Percentiles rank a stretch among this genome's conserved stretches.
These are phyloP conservation scores for Spinacia oleracea DNA, from an alignment of 179 eudicot genomes.

Conservation along the genomic window DNA sequence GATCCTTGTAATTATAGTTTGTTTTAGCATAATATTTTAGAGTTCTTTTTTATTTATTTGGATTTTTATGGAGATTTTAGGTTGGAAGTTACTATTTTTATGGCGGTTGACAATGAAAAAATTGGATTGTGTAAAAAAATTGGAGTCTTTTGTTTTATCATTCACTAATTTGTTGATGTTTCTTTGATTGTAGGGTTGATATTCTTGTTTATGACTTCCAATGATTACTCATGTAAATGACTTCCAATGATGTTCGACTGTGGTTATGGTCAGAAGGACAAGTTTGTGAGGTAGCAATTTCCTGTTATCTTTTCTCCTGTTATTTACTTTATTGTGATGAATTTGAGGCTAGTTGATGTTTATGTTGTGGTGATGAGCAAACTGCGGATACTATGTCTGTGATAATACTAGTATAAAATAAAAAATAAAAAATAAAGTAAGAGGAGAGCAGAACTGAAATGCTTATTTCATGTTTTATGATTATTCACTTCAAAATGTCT, in stretches of 20 bases:
- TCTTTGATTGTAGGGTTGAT: conserved; percentile 24
- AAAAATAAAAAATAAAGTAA: neutral
- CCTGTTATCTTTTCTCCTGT: neutral
- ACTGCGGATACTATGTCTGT: neutral
- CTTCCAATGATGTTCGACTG: conserved; percentile 64
- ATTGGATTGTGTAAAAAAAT: neutral
- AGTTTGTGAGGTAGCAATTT: conserved; percentile 63
- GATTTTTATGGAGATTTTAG: neutral
- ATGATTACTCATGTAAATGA: conserved; percentile 30
- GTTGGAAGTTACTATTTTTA: neutral
- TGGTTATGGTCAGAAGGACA: conserved; percentile 76
- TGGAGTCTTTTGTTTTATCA: neutral
- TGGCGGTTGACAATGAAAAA: neutral
- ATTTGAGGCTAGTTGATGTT: neutral
- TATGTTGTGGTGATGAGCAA: neutral
- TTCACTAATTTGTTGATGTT: conserved; percentile 13
- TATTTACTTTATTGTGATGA: neutral
- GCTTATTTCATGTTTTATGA: neutral
- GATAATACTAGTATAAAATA: neutral
- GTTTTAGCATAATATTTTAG: neutral
- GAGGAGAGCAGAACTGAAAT: neutral
- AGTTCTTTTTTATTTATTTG: neutral
- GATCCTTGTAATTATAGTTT: neutral
- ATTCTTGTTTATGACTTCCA: conserved; percentile 26
- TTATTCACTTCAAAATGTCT: neutral